Evolutionary conservation across 2,329 filamentous ascomycete genomes (phyloP), one percentile per base, ranked within the genome.

Genomic region (Zasmidium angulare): DNA sequence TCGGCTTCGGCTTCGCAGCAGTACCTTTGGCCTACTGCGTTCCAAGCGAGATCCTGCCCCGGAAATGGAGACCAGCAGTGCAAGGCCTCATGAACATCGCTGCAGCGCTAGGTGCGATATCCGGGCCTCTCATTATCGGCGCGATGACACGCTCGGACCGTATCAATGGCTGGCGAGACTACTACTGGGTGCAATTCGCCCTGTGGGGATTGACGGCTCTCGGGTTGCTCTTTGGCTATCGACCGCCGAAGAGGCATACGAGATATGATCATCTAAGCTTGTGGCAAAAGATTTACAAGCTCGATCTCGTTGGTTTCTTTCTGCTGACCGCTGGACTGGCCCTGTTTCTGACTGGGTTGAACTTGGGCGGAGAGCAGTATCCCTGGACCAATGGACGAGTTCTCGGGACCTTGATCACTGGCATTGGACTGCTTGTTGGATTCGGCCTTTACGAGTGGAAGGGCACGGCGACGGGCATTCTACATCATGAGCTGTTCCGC

Each of bases 311-410:
- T 36, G 66, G 66, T 11, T 54, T 59, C 17, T 53, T 31, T 14
- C 53, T 68, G 9, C 60, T 67, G 0, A 61, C 58, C 6, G 31
- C 63, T n/a, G 66, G 63, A 3, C 43, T 68, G 20, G 58, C 63
- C 2, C 53, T 67, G n/a, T 62, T 68, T 43, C 53, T 66, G 6
- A 40, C 56, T 21, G 74, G 70, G 24, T 59, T 75, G 26, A 71
- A 67, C 46, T 69, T 73, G 64, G 72, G 72, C 7, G 71, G 72
- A 11, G 63, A 63, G 1, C 57, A 63, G 10, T 74, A 74, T 61
- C 68, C 69, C 1, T 76, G 74, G 74, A 69, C 66, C 43, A 67
- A 65, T 23, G 66, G 56, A 9, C 69, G 70, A 21, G 69, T 72
- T 2, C 68, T 76, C 7, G 72, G 66, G 3, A 68, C 72, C 0